phyloP scores from a whole-genome alignment of 2,329 filamentous ascomycete genomes.

The Penicillium sp. region DNA sequence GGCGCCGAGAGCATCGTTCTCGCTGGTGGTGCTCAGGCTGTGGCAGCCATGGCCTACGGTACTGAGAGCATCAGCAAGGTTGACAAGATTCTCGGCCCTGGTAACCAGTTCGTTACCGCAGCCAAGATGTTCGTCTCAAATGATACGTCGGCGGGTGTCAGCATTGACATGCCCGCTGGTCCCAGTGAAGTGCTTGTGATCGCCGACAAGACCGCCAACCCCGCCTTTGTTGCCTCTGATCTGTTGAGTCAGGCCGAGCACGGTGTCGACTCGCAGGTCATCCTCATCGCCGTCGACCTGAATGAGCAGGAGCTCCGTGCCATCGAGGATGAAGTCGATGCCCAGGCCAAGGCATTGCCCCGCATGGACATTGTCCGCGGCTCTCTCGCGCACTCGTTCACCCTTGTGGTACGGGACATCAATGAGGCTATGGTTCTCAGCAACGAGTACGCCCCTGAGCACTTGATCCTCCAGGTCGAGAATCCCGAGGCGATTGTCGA shows the following conservation, averaged over 20 bases:
- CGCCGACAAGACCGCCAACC: conserved; percentile 80
- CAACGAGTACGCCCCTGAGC: conserved; percentile 94
- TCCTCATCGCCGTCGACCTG: conserved; percentile 80
- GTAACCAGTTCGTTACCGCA: conserved; percentile 97
- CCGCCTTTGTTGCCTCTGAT: conserved; percentile 92
- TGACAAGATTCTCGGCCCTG: conserved; percentile 96
- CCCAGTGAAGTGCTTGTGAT: conserved; percentile 96
- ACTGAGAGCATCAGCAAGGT: conserved; percentile 93
- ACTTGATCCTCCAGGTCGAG: conserved; percentile 84
- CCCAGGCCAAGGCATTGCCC: conserved; percentile 79
- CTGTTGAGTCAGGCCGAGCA: conserved; percentile 94
- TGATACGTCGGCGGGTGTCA: conserved; percentile 89
- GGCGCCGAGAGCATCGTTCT: conserved; percentile 94
- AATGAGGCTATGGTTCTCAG: conserved; percentile 74
- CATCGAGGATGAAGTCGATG: conserved; percentile 87
- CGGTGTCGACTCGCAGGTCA: conserved; percentile 91
- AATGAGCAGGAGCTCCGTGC: conserved; percentile 66
- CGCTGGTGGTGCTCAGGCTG: conserved; percentile 89
- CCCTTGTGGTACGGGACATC: conserved; percentile 67
- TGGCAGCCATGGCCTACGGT: conserved; percentile 95
- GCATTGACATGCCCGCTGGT: conserved; percentile 97
- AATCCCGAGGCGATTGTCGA: conserved; percentile 70
- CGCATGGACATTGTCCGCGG: conserved; percentile 90
- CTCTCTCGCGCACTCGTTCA: conserved; percentile 86
- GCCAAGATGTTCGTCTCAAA: conserved; percentile 98